Base-by-base conservation (phyloP, 306 rosid genomes). In the Vigna hirtella region DNA sequence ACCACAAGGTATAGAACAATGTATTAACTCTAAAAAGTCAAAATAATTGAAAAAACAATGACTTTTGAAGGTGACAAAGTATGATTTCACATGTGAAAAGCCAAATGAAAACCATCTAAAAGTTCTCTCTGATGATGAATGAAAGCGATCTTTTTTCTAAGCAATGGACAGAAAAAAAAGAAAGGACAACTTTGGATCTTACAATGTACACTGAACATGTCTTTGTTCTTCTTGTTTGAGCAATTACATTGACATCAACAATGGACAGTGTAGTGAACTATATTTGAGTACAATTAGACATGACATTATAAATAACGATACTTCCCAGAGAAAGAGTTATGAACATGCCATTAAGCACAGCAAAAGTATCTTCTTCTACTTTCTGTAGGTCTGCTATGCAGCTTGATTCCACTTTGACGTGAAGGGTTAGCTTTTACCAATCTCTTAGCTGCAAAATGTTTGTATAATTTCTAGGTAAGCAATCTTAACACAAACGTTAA, bases 341-440 rank as follows among this genome's bases (percentile, higher is more conserved):
- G 16, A 20, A 77, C 30, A 50, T 24, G 32, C 34, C 65, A 85
- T 70, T 65, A 86, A 71, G 78, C 67, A 84, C 97, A 93, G 55
- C 97, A 93, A 75, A 85, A 89, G 69, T 81, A 16, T 75, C 96
- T 66, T 84, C 96, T 78, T 58, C 90, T 78, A 16, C 64, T 84
- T 82, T 81, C 82, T 84, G 73, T 87, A 57, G 96, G 48, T 66
- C 89, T 86, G 66, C 59, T 74, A 10, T 87, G 90, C 84, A 93
- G 83, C 82, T 73, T 90, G 80, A 93, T 89, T 79, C 91, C 93
- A 40, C 79, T 72, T 66, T 78, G 91, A 77, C 90, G 91, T 2
- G 90, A 83, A 76, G 96, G 94, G 81, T 51, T 83, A n/a, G 92
- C 89, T 84, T 88, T 89, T 3, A 86, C 97, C 86, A 93, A 17